Evolutionary conservation across 2,329 filamentous ascomycete species (phyloP).

Genomic region (Cryphonectria parasitica): DNA sequence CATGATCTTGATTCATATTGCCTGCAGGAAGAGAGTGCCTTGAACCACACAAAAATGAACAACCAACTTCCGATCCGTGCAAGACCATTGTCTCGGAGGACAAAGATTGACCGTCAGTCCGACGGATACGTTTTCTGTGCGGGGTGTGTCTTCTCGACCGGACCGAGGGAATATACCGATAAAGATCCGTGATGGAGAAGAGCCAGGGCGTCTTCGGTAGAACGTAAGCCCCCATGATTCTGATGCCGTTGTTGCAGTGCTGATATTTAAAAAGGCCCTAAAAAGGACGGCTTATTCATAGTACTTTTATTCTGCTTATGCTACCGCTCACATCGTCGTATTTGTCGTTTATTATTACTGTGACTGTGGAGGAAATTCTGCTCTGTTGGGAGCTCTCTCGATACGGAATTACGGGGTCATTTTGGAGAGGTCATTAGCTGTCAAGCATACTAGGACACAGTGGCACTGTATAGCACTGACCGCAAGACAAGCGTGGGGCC

Average conservation of each 20-base stretch:
- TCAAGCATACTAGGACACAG: background rate
- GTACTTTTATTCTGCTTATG: background rate
- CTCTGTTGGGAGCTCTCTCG: background rate
- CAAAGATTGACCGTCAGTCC: slow-evolving; percentile 16
- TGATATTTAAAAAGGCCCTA: background rate
- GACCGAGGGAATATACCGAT: background rate
- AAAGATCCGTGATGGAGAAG: background rate
- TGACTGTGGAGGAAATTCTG: background rate
- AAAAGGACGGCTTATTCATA: background rate
- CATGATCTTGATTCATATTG: background rate
- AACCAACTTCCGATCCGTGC: background rate
- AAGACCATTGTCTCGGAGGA: slow-evolving; percentile 1
- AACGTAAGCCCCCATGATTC: too few relatives aligned
- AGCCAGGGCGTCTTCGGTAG: background rate
- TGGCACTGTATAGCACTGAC: background rate
- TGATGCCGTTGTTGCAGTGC: background rate
- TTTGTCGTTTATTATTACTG: background rate
- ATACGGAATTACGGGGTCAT: background rate
- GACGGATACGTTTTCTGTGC: slow-evolving; percentile 22
- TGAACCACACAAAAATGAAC: background rate
- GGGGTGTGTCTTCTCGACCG: slow-evolving; percentile 5
- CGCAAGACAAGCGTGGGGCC: slow-evolving; percentile 6
- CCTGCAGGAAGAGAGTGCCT: background rate
- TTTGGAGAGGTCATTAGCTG: background rate
- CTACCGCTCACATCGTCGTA: background rate